A percentile compares a stretch with the other conserved stretches of the same genome.
Evolutionary conservation across 805 yeast genomes (phyloP).

Genomic region (Candida pini): DNA sequence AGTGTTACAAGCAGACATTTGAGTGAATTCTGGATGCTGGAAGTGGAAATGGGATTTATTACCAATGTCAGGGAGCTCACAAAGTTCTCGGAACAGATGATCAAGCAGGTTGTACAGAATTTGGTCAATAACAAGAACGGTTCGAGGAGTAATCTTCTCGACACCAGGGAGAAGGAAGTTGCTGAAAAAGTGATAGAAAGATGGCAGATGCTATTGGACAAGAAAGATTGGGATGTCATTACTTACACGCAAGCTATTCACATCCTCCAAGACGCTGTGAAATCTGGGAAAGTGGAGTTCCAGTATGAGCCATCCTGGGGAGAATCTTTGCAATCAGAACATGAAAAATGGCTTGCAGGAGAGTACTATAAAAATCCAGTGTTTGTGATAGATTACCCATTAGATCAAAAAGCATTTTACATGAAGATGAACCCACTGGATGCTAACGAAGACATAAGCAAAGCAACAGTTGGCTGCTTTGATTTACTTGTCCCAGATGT

Average conservation of each 20-base stretch:
- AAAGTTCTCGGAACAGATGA: conserved; percentile 62
- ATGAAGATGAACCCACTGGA: conserved; percentile 52
- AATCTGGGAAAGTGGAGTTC: conserved; percentile 30
- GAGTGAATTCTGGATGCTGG: conserved; percentile 97
- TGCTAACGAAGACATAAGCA: conserved; percentile 20
- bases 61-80: conserved; percentile 56
- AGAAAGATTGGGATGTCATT: conserved; percentile 56
- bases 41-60: conserved; percentile 77
- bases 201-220: conserved; percentile 51
- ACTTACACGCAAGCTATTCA: conserved; percentile 74
- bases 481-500: conserved; percentile 86
- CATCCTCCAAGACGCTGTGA: conserved; percentile 34
- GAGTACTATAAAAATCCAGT: conserved; percentile 65
- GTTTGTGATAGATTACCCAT: conserved; percentile 87
- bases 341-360: conserved; percentile 88
- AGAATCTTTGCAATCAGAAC: conserved; percentile 70
- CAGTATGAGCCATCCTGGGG: conserved; percentile 58
- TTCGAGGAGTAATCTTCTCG: conserved; percentile 27
- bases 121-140: conserved; percentile 24
- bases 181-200: conserved; percentile 36
- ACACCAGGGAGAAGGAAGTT: conserved; percentile 35
- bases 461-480: conserved; percentile 75
- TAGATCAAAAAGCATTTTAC: conserved; percentile 77
- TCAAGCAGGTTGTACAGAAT: conserved; percentile 41
- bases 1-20: conserved; percentile 89